Base-by-base conservation (phyloP, 1,139 yeast species). In the Suhomyces terraborum region DNA sequence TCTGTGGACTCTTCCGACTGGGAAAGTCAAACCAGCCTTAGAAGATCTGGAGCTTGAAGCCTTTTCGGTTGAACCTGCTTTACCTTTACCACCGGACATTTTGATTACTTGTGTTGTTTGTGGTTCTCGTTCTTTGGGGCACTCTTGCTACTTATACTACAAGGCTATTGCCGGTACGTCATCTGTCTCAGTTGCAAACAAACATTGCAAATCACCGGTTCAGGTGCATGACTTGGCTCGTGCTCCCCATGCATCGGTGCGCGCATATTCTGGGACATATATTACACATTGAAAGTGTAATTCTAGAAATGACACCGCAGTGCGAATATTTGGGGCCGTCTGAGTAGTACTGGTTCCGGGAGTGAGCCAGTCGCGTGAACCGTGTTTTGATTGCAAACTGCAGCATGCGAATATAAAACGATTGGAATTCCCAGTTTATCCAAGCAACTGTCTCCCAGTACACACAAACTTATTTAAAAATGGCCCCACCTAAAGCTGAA, bases 71-170 rank as follows among this genome's bases (percentile, higher is more conserved):
- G 95, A 76, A 62, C 95, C 94, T 67, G 96, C 95, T 77, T 89
- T 89, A 73, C 97, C 97, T 84, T 91, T 91, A 73, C 97, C 97
- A 72, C 96, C 96, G 69, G 97, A 87, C 96, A 88, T 89, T 80
- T 29, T 50, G 24, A 13, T 19, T 20, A 27, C 6, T 35, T 18
- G 29, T 27, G 16, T 24, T 28, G 10, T 14, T 35, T 8, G 18
- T 12, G 28, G 10, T 14, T 32, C 17, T 20, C 26, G 24, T 8
- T 10, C 13, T 10, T 9, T 19, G 32, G 23, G 22, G 32, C 24
- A n/a, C 8, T 23, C 21, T 12, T 10, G 36, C 23, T 32, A 32
- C 36, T 32, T 24, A 32, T 32, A 32, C 36, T 24, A 9, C 16
- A 5, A 6, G 7, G 5, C 27, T 24, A 6, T 24, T 16, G 13